phyloP scores from a whole-genome alignment of 768 basidiomycete species.

The Psilocybe cubensis region DNA sequence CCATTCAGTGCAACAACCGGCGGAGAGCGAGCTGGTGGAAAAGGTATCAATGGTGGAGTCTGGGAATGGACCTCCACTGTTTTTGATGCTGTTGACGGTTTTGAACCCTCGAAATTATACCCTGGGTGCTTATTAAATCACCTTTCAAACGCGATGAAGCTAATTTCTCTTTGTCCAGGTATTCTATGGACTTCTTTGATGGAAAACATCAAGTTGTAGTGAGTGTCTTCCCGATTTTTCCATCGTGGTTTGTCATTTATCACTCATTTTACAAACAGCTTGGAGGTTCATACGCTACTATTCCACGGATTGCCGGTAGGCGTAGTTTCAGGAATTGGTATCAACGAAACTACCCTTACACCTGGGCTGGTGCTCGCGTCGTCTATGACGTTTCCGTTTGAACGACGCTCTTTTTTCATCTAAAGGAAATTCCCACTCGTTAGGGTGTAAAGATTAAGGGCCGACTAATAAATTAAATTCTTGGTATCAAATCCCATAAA shows the following conservation, averaged over 20 bases:
- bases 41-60: slow-evolving; percentile 90
- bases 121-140: slow-evolving; percentile 63
- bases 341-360: slow-evolving; percentile 87
- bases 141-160: background rate
- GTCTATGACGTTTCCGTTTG: slow-evolving; percentile 43
- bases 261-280: slow-evolving; percentile 52
- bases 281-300: slow-evolving; percentile 88
- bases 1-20: slow-evolving; percentile 68
- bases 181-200: slow-evolving; percentile 92
- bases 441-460: too few species aligned
- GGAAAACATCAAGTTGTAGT: slow-evolving; percentile 85
- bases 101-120: slow-evolving; percentile 74
- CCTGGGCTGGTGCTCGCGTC: slow-evolving; percentile 79
- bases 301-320: slow-evolving; percentile 80
- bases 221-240: slow-evolving; percentile 36
- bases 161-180: slow-evolving; percentile 40
- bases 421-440: too few species aligned
- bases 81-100: slow-evolving; percentile 76
- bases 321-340: slow-evolving; percentile 88
- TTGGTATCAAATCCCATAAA: too few species aligned
- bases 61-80: slow-evolving; percentile 98
- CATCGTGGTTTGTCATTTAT: background rate
- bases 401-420: background rate
- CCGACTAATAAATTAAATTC: too few species aligned
- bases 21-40: slow-evolving; percentile 47